Conservation (phyloP, 2,329 filamentous ascomycete genomes). For the Colletotrichum phormii region DNA sequence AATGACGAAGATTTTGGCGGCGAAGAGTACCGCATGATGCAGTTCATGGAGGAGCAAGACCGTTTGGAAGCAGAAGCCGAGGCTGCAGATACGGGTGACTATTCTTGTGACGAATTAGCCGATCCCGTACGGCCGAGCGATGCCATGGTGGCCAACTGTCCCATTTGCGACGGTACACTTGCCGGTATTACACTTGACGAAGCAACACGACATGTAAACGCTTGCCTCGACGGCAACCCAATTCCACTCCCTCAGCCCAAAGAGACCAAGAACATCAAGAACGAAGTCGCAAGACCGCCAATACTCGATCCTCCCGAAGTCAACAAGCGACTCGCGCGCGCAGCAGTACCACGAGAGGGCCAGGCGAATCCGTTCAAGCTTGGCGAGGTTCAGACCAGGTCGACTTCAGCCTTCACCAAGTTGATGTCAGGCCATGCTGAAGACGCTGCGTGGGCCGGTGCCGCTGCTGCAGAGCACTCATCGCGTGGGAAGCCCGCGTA, state of each 20-base stretch:
- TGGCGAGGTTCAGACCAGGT: constrained; percentile 49
- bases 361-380: constrained; percentile 83
- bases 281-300: constrained; percentile 31
- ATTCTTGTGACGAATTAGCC: constrained; percentile 48
- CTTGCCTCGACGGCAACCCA: constrained; percentile 87
- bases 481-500: constrained; percentile 88
- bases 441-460: constrained; percentile 88
- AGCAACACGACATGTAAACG: constrained; percentile 88
- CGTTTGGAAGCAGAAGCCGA: constrained; percentile 69
- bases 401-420: constrained; percentile 85
- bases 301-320: constrained; percentile 52
- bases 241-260: constrained; percentile 61
- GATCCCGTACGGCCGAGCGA: constrained; percentile 45
- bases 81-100: constrained; percentile 55
- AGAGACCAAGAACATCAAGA: constrained; percentile 28
- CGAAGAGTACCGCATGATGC: constrained; percentile 73
- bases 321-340: constrained; percentile 73
- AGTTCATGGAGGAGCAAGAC: constrained; percentile 82
- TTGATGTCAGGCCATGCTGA: constrained; percentile 95
- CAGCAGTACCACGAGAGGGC: constrained; percentile 79
- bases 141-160: constrained; percentile 67
- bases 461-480: constrained; percentile 81
- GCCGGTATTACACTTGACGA: constrained; percentile 71
- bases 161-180: constrained; percentile 79
- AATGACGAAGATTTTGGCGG: constrained; percentile 64